Percentiles rank a stretch among this genome's conserved stretches.
Evolutionary conservation across 2,329 filamentous ascomycete genomes (phyloP).

Genomic region (Apiospora phragmitis): DNA sequence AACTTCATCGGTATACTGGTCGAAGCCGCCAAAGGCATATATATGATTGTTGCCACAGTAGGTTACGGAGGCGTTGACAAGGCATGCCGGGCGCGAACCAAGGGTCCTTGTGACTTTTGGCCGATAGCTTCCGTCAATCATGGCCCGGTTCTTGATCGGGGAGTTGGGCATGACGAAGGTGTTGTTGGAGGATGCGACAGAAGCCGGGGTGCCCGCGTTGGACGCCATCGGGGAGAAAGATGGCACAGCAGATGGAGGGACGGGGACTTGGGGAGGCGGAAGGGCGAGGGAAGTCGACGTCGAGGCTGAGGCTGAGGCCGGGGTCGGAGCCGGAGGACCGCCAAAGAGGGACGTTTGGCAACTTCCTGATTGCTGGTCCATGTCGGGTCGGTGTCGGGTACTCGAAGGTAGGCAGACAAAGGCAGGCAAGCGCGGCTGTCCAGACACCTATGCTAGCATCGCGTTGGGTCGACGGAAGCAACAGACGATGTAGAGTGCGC

Average conservation of each 20-base stretch:
- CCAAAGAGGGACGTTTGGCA: conserved; percentile 31
- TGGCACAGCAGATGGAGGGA: conserved; percentile 26
- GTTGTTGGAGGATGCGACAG: conserved; percentile 63
- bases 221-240: conserved; percentile 34
- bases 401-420: not conserved
- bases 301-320: conserved; percentile 15
- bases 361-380: conserved; percentile 24
- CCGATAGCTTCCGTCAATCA: conserved; percentile 70
- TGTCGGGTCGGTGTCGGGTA: not conserved
- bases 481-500: not conserved
- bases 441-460: not conserved
- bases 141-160: conserved; percentile 66
- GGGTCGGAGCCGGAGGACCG: conserved; percentile 22
- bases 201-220: conserved; percentile 45
- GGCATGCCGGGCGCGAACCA: conserved; percentile 82
- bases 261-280: conserved; percentile 17
- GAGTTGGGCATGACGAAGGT: conserved; percentile 92
- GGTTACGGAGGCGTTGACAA: conserved; percentile 98
- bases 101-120: conserved; percentile 80
- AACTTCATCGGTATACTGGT: conserved; percentile 98
- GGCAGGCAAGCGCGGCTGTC: not conserved
- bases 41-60: conserved; percentile 97
- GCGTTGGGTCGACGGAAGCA: not conserved
- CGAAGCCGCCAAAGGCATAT: conserved; percentile 96
- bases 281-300: conserved; percentile 15